Conservation (phyloP, 2,329 filamentous ascomycete species). For the Apiospora rasikravindrae region DNA sequence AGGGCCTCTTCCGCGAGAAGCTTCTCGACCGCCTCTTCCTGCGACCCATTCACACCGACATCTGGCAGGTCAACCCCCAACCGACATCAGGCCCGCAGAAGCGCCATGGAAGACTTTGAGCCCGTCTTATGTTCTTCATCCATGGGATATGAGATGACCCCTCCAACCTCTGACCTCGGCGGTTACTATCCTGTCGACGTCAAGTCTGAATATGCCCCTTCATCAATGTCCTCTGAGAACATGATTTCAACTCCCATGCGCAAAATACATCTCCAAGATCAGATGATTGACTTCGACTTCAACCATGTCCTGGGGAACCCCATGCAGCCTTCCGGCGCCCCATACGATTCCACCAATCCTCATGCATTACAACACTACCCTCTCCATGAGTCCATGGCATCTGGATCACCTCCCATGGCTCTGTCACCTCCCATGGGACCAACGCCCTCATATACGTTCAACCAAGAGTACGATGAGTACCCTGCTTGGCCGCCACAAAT, state of each 20-base stretch:
- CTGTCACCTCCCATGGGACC: constrained; percentile 28
- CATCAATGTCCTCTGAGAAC: constrained; percentile 26
- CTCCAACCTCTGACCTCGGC: constrained; percentile 38
- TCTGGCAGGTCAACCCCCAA: constrained; percentile 42
- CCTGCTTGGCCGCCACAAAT: background rate
- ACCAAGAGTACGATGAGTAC: constrained; percentile 2
- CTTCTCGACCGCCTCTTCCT: constrained; percentile 39
- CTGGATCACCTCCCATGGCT: constrained; percentile 26
- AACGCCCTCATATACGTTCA: constrained; percentile 27
- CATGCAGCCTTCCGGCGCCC: constrained; percentile 23
- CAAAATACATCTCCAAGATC: constrained; percentile 30
- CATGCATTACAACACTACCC: constrained; percentile 27
- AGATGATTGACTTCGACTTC: constrained; percentile 34
- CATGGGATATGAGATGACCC: constrained; percentile 37
- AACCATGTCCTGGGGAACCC: constrained; percentile 28
- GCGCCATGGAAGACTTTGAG: constrained; percentile 34
- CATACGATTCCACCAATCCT: constrained; percentile 26
- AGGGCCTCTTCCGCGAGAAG: constrained; percentile 35
- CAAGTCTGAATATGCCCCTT: constrained; percentile 7
- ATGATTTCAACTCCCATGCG: constrained; percentile 32
- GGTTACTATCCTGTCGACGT: constrained; percentile 34
- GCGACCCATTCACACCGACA: constrained; percentile 39
- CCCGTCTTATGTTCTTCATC: constrained; percentile 32
- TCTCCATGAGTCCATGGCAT: constrained; percentile 22
- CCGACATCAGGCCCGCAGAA: constrained; percentile 26